These are phyloP conservation scores for Begonia loranthoides DNA, from an alignment of 306 rosid genomes.

Conservation along the genomic window DNA sequence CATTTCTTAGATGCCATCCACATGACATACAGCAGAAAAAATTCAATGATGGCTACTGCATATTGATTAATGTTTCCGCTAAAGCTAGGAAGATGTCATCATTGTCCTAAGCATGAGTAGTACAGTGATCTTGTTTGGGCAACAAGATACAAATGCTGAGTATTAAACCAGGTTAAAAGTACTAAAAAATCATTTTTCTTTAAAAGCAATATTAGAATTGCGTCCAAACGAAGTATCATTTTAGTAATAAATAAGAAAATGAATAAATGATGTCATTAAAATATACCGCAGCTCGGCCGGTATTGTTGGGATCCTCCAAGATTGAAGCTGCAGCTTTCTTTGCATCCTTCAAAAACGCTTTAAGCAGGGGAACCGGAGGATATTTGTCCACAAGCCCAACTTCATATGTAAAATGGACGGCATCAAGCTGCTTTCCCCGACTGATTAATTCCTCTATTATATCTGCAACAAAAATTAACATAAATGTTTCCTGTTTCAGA, in stretches of 20 bases:
- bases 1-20: no score
- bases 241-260: neutral
- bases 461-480: slow-evolving; percentile 32
- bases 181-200: no score
- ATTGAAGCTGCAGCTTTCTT: slow-evolving; percentile 89
- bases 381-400: slow-evolving; percentile 77
- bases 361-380: slow-evolving; percentile 82
- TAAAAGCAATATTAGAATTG: no score
- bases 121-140: no score
- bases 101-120: no score
- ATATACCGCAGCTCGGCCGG: slow-evolving; percentile 84
- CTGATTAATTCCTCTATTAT: slow-evolving; percentile 91
- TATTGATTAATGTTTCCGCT: no score
- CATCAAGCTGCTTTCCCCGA: slow-evolving; percentile 99
- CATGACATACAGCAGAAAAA: no score
- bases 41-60: no score
- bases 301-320: slow-evolving; percentile 74
- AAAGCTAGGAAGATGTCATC: no score
- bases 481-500: slow-evolving; percentile 1
- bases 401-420: slow-evolving; percentile 89
- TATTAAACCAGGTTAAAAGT: no score
- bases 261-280: slow-evolving; percentile 7
- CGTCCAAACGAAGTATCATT: no score
- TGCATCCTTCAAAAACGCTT: slow-evolving; percentile 85
- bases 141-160: no score